Evolutionary conservation across 2,329 filamentous ascomycete species (phyloP).

Genomic region (Trichophyton mentagrophytes): DNA sequence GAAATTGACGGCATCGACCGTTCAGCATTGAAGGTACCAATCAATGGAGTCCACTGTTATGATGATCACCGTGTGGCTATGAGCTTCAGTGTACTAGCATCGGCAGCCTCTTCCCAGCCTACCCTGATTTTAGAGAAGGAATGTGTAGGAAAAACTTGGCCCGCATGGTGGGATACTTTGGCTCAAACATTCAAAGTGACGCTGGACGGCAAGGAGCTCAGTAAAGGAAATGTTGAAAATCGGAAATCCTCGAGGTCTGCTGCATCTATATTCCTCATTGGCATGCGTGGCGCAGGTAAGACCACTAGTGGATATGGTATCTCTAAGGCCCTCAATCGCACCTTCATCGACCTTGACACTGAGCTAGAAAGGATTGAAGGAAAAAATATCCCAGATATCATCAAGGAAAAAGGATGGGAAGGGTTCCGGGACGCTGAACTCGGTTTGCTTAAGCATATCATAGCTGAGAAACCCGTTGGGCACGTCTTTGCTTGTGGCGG

Average conservation of each 20-base stretch:
- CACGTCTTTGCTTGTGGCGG: constrained; percentile 89
- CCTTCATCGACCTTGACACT: constrained; percentile 74
- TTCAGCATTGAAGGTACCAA: constrained; percentile 41
- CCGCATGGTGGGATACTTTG: constrained; percentile 92
- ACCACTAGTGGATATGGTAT: constrained; percentile 87
- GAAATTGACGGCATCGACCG: constrained; percentile 46
- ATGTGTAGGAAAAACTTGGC: constrained; percentile 96
- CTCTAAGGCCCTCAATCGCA: constrained; percentile 58
- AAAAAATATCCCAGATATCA: constrained; percentile 74
- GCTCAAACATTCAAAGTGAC: constrained; percentile 62
- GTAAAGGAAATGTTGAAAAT: constrained; percentile 22
- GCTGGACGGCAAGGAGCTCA: constrained; percentile 59
- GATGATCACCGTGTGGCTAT: constrained; percentile 97
- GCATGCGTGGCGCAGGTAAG: constrained; percentile 95
- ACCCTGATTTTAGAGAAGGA: constrained; percentile 78
- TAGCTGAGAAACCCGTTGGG: constrained; percentile 60
- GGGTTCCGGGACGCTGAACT: constrained; percentile 73
- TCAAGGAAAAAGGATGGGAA: constrained; percentile 69
- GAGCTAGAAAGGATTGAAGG: constrained; percentile 65
- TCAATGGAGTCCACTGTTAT: constrained; percentile 73
- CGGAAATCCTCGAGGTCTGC: constrained; percentile 30
- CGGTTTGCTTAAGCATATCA: constrained; percentile 56
- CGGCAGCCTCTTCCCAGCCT: constrained; percentile 55
- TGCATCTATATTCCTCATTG: constrained; percentile 81
- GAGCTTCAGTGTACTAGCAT: constrained; percentile 79